Conservation (phyloP, 108 stramenopile species). For the Cyclostephanos tholiformis region DNA sequence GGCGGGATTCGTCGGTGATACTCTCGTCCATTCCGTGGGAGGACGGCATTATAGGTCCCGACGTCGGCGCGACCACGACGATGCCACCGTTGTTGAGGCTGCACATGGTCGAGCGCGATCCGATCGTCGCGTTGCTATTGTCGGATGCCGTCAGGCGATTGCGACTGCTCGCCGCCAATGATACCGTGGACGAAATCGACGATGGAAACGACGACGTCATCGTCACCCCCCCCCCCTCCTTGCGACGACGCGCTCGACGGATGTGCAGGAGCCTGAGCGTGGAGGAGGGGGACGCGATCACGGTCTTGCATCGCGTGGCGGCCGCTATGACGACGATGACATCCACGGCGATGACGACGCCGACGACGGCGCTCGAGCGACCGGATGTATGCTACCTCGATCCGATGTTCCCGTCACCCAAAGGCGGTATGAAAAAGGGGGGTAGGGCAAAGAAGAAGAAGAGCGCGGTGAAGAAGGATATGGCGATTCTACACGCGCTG, state of each 20-base stretch:
- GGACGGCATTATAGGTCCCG: conserved; percentile 19
- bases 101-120: conserved; percentile 82
- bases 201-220: neutral
- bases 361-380: neutral
- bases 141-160: conserved; percentile 73
- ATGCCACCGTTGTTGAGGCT: conserved; percentile 16
- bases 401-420: conserved; percentile 84
- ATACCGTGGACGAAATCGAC: neutral
- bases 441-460: conserved; percentile 55
- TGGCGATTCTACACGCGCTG: conserved; percentile 79
- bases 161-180: conserved; percentile 21
- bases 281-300: conserved; percentile 55
- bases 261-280: conserved; percentile 50
- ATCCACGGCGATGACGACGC: too few relatives aligned
- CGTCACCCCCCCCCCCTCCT: too few relatives aligned
- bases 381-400: conserved; percentile 82
- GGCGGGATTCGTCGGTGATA: conserved; percentile 73
- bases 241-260: conserved; percentile 22
- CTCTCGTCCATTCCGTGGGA: conserved; percentile 34
- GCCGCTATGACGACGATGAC: neutral
- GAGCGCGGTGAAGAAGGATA: conserved; percentile 81
- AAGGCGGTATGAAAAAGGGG: neutral
- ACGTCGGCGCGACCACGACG: neutral
- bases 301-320: conserved; percentile 32
- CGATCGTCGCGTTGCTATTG: conserved; percentile 67